phyloP scores from a whole-genome alignment of 768 basidiomycete species.

The Guyanaporus albipodus region DNA sequence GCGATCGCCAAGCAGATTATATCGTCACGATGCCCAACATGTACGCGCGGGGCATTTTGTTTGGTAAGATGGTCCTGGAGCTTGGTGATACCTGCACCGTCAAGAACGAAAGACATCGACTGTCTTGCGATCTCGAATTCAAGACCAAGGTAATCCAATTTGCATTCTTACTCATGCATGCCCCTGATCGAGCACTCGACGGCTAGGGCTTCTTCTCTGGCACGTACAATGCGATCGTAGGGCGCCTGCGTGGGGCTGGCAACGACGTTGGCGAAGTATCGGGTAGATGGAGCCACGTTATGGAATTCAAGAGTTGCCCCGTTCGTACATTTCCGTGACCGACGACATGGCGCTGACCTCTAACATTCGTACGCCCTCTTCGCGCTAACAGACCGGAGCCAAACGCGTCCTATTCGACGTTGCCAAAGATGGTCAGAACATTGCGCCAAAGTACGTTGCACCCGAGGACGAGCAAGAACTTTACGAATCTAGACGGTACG shows the following conservation, averaged over 20 bases:
- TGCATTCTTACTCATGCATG: background rate
- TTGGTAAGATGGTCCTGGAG: slow-evolving; percentile 95
- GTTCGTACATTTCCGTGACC: slow-evolving; percentile 36
- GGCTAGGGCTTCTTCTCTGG: slow-evolving; percentile 93
- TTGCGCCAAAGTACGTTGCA: slow-evolving; percentile 79
- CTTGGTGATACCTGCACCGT: slow-evolving; percentile 87
- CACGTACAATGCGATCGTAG: slow-evolving; percentile 86
- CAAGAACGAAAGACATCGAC: slow-evolving; percentile 72
- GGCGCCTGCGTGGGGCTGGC: slow-evolving; percentile 64
- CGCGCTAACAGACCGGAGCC: slow-evolving; percentile 48
- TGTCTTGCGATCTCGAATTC: slow-evolving; percentile 86
- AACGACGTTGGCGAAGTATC: slow-evolving; percentile 78
- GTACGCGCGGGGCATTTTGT: slow-evolving; percentile 85
- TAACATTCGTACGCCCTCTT: background rate
- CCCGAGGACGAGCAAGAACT: slow-evolving; percentile 85
- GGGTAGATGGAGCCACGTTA: slow-evolving; percentile 86
- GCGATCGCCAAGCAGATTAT: slow-evolving; percentile 52
- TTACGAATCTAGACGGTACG: slow-evolving; percentile 83
- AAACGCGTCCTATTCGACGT: slow-evolving; percentile 86
- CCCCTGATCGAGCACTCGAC: background rate
- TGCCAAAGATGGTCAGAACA: slow-evolving; percentile 62
- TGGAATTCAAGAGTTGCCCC: slow-evolving; percentile 77
- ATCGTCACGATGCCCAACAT: slow-evolving; percentile 97
- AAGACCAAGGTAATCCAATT: slow-evolving; percentile 75
- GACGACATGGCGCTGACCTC: background rate